Evolutionary conservation across 2,329 filamentous ascomycete species (phyloP).

Genomic region (Penicillium sp.): DNA sequence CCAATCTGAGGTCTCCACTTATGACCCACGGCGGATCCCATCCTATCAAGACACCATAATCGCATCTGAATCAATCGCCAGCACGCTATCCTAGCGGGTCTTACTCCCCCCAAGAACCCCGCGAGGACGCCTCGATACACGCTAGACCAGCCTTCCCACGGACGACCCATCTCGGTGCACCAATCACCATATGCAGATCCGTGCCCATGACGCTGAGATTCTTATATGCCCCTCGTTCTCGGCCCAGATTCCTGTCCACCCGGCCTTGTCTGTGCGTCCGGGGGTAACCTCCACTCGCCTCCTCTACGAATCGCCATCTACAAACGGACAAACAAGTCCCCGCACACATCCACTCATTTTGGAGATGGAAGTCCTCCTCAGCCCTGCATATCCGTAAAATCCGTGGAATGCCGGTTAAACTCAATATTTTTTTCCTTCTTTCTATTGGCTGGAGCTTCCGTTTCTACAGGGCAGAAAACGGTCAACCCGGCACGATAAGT

Average conservation of each 20-base stretch:
- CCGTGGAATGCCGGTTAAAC: not conserved
- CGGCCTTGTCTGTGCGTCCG: constrained; percentile 12
- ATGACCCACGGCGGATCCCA: constrained; percentile 13
- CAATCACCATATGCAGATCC: not conserved
- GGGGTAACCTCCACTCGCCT: constrained; percentile 1
- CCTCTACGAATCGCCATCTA: not conserved
- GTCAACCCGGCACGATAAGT: not conserved
- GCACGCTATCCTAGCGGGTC: not conserved
- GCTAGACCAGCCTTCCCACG: constrained; percentile 4
- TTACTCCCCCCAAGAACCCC: not conserved
- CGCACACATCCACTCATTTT: constrained; percentile 3
- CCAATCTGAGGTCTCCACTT: constrained; percentile 11
- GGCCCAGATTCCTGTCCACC: constrained; percentile 19
- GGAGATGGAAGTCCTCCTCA: not conserved
- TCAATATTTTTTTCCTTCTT: not conserved
- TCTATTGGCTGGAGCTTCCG: not conserved
- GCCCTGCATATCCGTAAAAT: not conserved
- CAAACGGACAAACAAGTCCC: not conserved
- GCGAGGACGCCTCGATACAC: not conserved
- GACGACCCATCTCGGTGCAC: constrained; percentile 8
- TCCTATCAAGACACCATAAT: constrained; percentile 4
- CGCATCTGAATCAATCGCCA: constrained; percentile 1
- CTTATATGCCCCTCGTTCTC: constrained; percentile 6
- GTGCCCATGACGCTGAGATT: constrained; percentile 14
- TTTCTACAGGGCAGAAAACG: not conserved